A percentile compares a stretch with the other conserved stretches of the same genome.
phyloP scores from a whole-genome alignment of 306 rosid genomes.

The Vachellia collinsii region DNA sequence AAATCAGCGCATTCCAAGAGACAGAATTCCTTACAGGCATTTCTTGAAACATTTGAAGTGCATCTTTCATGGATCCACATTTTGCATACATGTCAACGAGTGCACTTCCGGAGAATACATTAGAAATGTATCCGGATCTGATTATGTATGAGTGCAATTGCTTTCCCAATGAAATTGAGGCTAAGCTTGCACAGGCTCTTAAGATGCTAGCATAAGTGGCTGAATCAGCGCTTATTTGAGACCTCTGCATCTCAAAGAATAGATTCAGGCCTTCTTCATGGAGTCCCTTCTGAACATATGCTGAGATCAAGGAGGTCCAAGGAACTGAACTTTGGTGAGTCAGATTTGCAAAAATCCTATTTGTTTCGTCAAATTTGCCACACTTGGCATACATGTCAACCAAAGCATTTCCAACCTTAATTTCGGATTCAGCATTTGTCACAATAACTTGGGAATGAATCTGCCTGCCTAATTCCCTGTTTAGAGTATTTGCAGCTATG shows the following conservation, averaged over 20 bases:
- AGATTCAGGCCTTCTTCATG: conserved; percentile 68
- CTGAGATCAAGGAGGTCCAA: conserved; percentile 91
- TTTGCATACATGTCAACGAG: conserved; percentile 93
- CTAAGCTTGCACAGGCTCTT: conserved; percentile 75
- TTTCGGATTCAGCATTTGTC: conserved; percentile 54
- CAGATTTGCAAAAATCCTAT: conserved; percentile 56
- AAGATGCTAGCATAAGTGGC: conserved; percentile 84
- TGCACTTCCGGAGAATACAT: conserved; percentile 86
- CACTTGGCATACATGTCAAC: conserved; percentile 97
- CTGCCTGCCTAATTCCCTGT: conserved; percentile 75
- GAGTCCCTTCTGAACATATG: conserved; percentile 68
- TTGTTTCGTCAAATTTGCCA: conserved; percentile 68
- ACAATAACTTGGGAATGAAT: conserved; percentile 75
- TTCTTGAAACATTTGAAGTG: conserved; percentile 70
- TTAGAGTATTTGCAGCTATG: conserved; percentile 63
- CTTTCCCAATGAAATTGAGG: conserved; percentile 69
- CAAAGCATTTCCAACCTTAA: conserved; percentile 75
- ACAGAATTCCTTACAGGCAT: conserved; percentile 79
- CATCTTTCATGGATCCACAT: conserved; percentile 81
- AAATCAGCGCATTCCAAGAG: conserved; percentile 86
- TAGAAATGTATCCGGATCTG: conserved; percentile 69
- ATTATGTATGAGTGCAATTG: conserved; percentile 70
- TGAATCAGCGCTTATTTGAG: conserved; percentile 54
- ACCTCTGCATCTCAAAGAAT: conserved; percentile 70
- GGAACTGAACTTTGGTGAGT: conserved; percentile 69